phyloP scores from a whole-genome alignment of 495 filamentous ascomycete genomes.

The Cladorrhinum samala region DNA sequence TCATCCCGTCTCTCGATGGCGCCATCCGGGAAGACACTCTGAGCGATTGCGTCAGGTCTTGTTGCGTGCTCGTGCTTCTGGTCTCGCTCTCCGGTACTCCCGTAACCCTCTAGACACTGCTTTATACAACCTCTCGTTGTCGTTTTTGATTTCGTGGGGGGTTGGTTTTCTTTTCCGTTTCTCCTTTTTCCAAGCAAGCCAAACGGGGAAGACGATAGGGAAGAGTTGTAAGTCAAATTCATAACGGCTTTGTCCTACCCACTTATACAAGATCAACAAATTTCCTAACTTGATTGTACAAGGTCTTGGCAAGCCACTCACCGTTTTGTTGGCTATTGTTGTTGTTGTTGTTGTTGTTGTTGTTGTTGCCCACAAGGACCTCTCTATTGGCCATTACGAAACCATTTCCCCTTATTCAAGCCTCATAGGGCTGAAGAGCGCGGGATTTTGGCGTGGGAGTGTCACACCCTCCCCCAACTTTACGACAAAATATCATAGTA shows the following conservation, averaged over 20 bases:
- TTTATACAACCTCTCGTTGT: conserved; percentile 1
- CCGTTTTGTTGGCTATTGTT: too few relatives aligned
- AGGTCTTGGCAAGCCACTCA: conserved; percentile 12
- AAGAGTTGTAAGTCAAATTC: background rate
- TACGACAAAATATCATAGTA: background rate
- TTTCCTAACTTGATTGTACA: conserved; percentile 4
- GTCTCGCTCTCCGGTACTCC: conserved; percentile 1
- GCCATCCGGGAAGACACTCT: conserved; percentile 15
- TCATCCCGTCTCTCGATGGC: conserved; percentile 28
- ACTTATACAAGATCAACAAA: background rate
- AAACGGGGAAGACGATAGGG: background rate
- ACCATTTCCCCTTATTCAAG: background rate
- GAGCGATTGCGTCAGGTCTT: conserved; percentile 16
- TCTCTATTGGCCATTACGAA: too few relatives aligned
- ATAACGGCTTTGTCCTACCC: background rate
- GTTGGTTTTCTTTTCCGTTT: background rate
- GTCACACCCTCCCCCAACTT: conserved; percentile 1
- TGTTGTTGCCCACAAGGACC: too few relatives aligned
- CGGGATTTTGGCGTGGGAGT: background rate
- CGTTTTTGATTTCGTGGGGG: conserved; percentile 10
- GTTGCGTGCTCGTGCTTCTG: conserved; percentile 23
- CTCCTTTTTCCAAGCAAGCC: background rate
- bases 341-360: too few relatives aligned
- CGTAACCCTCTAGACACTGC: too few relatives aligned
- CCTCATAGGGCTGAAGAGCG: conserved; percentile 8